These are phyloP conservation scores for Aspergillus uvarum DNA, from an alignment of 2,329 filamentous ascomycete genomes.

Conservation along the genomic window DNA sequence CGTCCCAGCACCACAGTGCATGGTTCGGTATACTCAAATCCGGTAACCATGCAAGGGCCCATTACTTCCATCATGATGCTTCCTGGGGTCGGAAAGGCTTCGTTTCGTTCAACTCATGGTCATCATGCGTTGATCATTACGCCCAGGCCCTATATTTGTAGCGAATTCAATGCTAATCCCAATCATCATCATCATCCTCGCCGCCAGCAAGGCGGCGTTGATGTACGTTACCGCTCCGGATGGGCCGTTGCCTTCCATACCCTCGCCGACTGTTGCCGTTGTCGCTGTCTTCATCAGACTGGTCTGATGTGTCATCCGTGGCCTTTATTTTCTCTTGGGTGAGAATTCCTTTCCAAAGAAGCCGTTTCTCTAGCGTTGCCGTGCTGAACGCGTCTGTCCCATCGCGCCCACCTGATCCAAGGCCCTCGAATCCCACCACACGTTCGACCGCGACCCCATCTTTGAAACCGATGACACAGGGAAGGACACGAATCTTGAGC, in stretches of 20 bases:
- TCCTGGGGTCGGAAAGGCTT: not conserved
- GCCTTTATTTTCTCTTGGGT: constrained; percentile 33
- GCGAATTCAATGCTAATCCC: constrained; percentile 47
- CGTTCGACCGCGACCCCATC: constrained; percentile 47
- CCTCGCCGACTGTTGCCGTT: constrained; percentile 18
- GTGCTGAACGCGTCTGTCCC: constrained; percentile 43
- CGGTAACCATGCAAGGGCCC: not conserved
- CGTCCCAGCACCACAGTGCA: not conserved
- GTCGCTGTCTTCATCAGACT: constrained; percentile 28
- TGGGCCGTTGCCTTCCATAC: constrained; percentile 22
- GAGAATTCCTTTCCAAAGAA: constrained; percentile 42
- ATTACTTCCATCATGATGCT: not conserved
- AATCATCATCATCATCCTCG: constrained; percentile 47
- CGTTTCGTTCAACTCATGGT: not conserved
- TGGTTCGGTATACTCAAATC: not conserved
- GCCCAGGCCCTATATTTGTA: not conserved
- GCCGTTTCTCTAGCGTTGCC: constrained; percentile 42
- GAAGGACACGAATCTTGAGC: constrained; percentile 46
- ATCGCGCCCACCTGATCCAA: constrained; percentile 40
- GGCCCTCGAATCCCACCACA: constrained; percentile 50
- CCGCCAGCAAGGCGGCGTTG: constrained; percentile 26
- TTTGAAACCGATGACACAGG: constrained; percentile 51
- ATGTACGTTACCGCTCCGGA: constrained; percentile 34
- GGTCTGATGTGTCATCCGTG: constrained; percentile 26
- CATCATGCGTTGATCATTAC: not conserved